A percentile compares a stretch with the other conserved stretches of the same genome.
These are phyloP conservation scores for Trichoderma koningii DNA, from an alignment of 2,329 filamentous ascomycete species.

Conservation along the genomic window DNA sequence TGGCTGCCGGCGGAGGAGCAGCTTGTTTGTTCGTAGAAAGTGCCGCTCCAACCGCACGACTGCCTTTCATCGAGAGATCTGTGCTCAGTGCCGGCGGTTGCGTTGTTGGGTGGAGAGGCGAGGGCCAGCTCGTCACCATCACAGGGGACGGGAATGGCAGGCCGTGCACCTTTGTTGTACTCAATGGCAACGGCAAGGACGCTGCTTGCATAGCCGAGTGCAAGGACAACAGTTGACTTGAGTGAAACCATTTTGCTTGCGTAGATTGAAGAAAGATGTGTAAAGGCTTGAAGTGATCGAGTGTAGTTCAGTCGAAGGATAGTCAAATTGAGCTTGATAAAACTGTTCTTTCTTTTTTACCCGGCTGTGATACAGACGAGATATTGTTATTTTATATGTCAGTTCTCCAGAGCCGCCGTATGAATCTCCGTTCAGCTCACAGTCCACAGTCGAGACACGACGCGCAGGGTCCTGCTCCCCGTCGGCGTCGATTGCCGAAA, in stretches of 20 bases:
- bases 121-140: neutral
- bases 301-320: no score
- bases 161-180: neutral
- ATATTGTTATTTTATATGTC: no score
- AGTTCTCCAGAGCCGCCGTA: no score
- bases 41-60: neutral
- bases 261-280: neutral
- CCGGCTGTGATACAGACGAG: no score
- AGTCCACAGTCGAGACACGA: no score
- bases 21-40: neutral
- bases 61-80: neutral
- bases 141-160: slow-evolving; percentile 2
- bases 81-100: neutral
- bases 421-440: no score
- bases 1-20: neutral
- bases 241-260: neutral
- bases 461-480: no score
- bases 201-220: neutral
- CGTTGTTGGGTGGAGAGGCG: neutral
- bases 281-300: no score
- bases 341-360: no score
- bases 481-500: no score
- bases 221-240: slow-evolving; percentile 9
- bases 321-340: no score
- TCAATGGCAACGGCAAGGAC: neutral